Conservation (phyloP, 1,284 basidiomycete genomes). For the Rhodofomes roseus region DNA sequence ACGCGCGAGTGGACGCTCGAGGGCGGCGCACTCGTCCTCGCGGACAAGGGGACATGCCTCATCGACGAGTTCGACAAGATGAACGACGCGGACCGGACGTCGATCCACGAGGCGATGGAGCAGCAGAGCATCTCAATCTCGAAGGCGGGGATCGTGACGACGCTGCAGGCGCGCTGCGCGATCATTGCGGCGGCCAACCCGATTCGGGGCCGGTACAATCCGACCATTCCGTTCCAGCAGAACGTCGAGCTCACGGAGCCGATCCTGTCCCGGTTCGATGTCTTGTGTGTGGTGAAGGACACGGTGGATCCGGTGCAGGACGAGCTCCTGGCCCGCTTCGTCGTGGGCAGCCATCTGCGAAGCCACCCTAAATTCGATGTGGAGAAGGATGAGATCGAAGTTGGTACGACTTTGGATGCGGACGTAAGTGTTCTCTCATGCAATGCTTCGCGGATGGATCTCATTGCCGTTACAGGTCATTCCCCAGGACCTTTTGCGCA, state of each 20-base stretch:
- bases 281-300: constrained; percentile 98
- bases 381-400: constrained; percentile 83
- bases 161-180: constrained; percentile 94
- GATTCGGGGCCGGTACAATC: constrained; percentile 92
- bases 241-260: constrained; percentile 99
- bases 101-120: constrained; percentile 99
- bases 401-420: constrained; percentile 85
- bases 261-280: constrained; percentile 98
- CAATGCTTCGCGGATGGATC: constrained; percentile 2
- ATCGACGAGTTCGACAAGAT: constrained; percentile 99
- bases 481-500: constrained; percentile 94
- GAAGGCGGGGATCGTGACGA: constrained; percentile 97
- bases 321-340: constrained; percentile 94
- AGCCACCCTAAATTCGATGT: constrained; percentile 93
- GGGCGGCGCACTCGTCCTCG: constrained; percentile 94
- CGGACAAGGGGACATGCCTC: constrained; percentile 97
- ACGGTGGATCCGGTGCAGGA: constrained; percentile 96
- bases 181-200: constrained; percentile 98
- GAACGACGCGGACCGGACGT: constrained; percentile 97
- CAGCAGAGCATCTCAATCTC: constrained; percentile 99
- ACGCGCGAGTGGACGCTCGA: constrained; percentile 99
- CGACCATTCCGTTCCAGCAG: constrained; percentile 96
- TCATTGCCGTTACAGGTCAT: constrained; percentile 68
- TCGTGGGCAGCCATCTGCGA: constrained; percentile 92
- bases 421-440: constrained; percentile 55